Base-by-base conservation (phyloP, 345 rosid genomes). In the Linum lewisii region DNA sequence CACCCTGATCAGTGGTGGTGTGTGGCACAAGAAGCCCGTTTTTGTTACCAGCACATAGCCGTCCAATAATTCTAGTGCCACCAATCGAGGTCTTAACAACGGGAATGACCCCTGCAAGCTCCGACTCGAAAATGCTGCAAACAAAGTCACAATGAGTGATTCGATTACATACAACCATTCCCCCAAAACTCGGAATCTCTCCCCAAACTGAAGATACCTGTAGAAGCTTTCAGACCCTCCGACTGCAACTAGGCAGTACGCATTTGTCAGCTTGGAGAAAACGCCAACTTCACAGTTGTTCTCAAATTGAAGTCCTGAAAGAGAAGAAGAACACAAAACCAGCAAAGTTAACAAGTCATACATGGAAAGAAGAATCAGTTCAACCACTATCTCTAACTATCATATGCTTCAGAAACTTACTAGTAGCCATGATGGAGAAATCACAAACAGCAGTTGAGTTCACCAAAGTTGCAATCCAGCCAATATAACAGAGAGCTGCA, bases 21-120 rank as follows among this genome's bases (percentile, higher is more conserved):
- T 89, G 99, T 1, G 97, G 99, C 68, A 93, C 77, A 62, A 93
- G 95, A 76, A 89, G 95, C 44, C 95, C 99, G 14, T 89, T 86
- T 65, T 89, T 93, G 76, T 93, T 93, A 89, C 97, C 99, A 54
- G 92, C 92, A 71, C 95, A 85, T 4, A 93, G 86, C 60, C 95
- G 77, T 16, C 95, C 95, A 21, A 93, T 82, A 23, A 93, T 93
- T 68, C 90, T 76, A 47, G 91, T 87, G 66, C 88, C 99, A 0
- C 68, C 85, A 67, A 93, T 71, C 49, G 97, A 89, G 25, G 99
- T 85, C 71, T 93, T 93, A 62, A 89, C 88, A 24, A 89, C 90
- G 24, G 99, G 99, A 58, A 93, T 82, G 34, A 69, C 88, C 72
- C 76, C 95, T 1, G 92, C 86, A 34, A 93, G 68, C 73, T 93